A percentile compares a stretch with the other conserved stretches of the same genome.
Conservation (phyloP, 148 eudicot genomes). For the Euryodendron excelsum region DNA sequence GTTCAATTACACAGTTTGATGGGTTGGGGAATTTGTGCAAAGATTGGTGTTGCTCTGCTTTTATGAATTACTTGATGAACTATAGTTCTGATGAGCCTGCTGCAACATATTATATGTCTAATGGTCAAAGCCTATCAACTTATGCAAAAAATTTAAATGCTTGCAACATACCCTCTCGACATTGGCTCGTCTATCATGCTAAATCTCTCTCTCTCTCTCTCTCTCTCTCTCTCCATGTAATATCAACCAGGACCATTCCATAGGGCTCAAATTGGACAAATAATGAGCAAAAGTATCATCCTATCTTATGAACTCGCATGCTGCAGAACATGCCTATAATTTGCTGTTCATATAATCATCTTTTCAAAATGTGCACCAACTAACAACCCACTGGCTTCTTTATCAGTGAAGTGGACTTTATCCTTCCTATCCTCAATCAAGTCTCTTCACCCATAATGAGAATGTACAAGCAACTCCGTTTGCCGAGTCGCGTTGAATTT, state of each 20-base stretch:
- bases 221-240: no score
- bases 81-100: no score
- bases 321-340: background rate
- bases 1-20: no score
- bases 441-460: background rate
- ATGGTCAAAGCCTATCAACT: no score
- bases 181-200: no score
- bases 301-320: background rate
- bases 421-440: background rate
- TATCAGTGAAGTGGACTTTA: background rate
- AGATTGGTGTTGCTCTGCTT: no score
- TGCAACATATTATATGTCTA: no score
- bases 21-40: no score
- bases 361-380: background rate
- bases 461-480: background rate
- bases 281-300: background rate
- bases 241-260: background rate
- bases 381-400: background rate
- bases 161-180: no score
- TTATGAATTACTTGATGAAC: no score
- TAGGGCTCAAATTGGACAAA: background rate
- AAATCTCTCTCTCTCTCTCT: no score
- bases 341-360: background rate
- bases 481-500: background rate
- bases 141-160: no score